Evolutionary conservation across 2,329 filamentous ascomycete species (phyloP), one percentile per base, ranked within the genome.

Genomic region (Rutstroemia sp.): DNA sequence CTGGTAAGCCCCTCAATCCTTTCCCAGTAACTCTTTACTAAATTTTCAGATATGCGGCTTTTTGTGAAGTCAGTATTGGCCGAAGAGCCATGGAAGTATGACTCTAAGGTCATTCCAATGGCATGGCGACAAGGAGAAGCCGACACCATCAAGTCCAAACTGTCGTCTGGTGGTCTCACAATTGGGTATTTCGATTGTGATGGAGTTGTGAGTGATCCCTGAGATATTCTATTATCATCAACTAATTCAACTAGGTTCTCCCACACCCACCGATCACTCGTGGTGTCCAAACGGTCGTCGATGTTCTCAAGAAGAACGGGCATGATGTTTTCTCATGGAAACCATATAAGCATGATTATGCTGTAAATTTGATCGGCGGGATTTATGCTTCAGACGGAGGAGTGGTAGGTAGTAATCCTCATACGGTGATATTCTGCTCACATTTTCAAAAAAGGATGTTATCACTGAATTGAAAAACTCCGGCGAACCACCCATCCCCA

Each of bases 231-330:
- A 82, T 75, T 0, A 68, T 84, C 0, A 62, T 83, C 30, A 73
- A 69, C 58, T 71, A 76, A 6, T 80, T 86, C 62, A 76, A 75
- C 0, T 56, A 71, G 2, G 75, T 78, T n/a, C 71, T 69, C 79
- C 75, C 77, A 10, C 78, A 82, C 30, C 83, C 83, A 5, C 83
- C 83, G 3, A 73, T 86, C 25, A 67, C 70, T 5, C 73, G 83
- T 19, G 81, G 79, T 0, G 60, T 86, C 10, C 69, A 74, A 1
- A 75, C 77, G 5, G 73, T 80, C 0, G 75, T 75, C 4, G 69
- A 76, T 50, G 73, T 75, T 0, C 60, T 82, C n/a, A 67, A 72
- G 60, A 73, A 72, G 4, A 71, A 77, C 2, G 81, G 82, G 0
- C 81, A 86, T 62, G 77, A 73, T 67, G 72, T 81, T 85, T 61